Base-by-base conservation (phyloP, 208 protist species). In the Angomonas deanei region DNA sequence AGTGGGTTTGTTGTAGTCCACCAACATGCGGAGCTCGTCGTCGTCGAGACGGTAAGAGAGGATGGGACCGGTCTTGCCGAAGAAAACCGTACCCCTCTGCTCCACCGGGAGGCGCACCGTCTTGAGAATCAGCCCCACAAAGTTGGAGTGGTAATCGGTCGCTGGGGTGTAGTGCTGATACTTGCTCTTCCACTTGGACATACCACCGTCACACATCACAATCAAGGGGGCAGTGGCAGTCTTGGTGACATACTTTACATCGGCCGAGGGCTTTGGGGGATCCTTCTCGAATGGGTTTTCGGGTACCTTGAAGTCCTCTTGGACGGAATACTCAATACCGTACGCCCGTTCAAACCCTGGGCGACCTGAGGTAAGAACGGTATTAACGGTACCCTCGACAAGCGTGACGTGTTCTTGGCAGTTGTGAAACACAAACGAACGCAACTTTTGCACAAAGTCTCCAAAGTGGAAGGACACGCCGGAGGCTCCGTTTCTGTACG, bases 391-490 rank as follows among this genome's bases (percentile, higher is more conserved):
- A 13, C 80, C 87, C 73, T 92, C 84, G 4, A 94, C 63, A 72
- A 94, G 83, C n/a, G 82, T 86, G 30, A 96, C 86, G 61, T 85
- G 86, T 57, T 80, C 68, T 34, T 54, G 59, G 68, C 86, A 91
- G 65, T 86, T 79, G 5, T 80, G 31, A 64, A 70, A 88, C 21
- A 91, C 80, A 55, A 84, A 78, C 34, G 61, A 32, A 32, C 95
- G 83, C 49, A 98, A 72, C 11, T 93, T 91, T 65, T 88, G 85
- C 28, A 98, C 89, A 71, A 98, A 97, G 53, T 87, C 81, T 4
- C 95, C 95, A 79, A 97, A 96, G 75, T 98, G 95, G 68, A 98
- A 98, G 2, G 86, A 85, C 27, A 78, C 78, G 13, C 89, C 92
- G 15, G 74, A 21, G 28, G 65, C 49, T 1, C 77, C 79, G 21